Evolutionary conservation across 495 filamentous ascomycete genomes (phyloP).

Genomic region (Penicillium chermesinum): DNA sequence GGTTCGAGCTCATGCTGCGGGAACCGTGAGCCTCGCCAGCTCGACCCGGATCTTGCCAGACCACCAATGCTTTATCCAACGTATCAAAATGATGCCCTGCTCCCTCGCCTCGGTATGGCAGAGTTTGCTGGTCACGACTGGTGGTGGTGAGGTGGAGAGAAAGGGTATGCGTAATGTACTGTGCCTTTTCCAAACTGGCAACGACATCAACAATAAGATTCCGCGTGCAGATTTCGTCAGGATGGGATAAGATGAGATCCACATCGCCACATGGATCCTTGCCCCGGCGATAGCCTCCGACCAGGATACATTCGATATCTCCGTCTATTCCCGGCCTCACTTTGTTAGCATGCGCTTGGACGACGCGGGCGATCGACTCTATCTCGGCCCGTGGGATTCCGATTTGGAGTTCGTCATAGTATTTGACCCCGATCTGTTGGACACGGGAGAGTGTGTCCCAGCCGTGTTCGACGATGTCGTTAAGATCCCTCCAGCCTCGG

Average conservation of each 20-base stretch:
- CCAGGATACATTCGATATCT: slow-evolving; percentile 66
- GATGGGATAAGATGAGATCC: slow-evolving; percentile 81
- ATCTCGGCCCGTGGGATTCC: slow-evolving; percentile 71
- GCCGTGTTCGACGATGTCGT: slow-evolving; percentile 79
- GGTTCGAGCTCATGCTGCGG: slow-evolving; percentile 51
- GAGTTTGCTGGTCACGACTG: slow-evolving; percentile 64
- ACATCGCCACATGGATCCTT: slow-evolving; percentile 73
- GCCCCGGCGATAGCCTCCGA: slow-evolving; percentile 82
- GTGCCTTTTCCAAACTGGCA: slow-evolving; percentile 56
- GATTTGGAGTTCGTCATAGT: slow-evolving; percentile 76
- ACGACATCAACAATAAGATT: slow-evolving; percentile 66
- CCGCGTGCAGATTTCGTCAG: slow-evolving; percentile 57
- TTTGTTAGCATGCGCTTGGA: slow-evolving; percentile 58
- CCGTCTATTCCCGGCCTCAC: slow-evolving; percentile 30
- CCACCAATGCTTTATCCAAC: slow-evolving; percentile 85
- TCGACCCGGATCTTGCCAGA: slow-evolving; percentile 72
- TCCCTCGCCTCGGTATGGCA: slow-evolving; percentile 44
- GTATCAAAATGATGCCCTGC: slow-evolving; percentile 58
- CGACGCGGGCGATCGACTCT: slow-evolving; percentile 56
- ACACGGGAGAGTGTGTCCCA: slow-evolving; percentile 71
- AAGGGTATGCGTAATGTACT: slow-evolving; percentile 80
- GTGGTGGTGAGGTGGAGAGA: slow-evolving; percentile 59
- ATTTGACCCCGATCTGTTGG: slow-evolving; percentile 95
- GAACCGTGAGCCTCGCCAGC: background rate
- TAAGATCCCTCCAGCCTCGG: slow-evolving; percentile 68